Evolutionary conservation across 495 filamentous ascomycete species (phyloP).

Genomic region (Xylaria venustula): DNA sequence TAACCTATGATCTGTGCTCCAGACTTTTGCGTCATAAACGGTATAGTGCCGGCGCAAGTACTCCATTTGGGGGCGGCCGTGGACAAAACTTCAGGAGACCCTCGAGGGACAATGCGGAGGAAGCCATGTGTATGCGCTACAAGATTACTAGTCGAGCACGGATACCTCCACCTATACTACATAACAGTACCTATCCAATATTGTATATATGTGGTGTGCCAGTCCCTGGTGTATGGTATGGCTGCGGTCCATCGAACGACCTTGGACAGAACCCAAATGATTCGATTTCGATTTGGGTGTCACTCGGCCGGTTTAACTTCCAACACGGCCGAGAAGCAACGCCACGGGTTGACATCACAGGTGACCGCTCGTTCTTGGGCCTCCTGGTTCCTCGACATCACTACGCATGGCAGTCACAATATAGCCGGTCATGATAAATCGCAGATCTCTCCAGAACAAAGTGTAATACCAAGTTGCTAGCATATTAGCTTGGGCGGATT

Average conservation of each 20-base stretch:
- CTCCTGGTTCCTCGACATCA: not conserved
- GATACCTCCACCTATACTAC: not conserved
- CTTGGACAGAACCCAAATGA: not conserved
- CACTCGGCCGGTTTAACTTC: conserved; percentile 6
- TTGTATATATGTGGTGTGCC: not conserved
- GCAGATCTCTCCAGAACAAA: not conserved
- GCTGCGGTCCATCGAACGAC: conserved; percentile 1
- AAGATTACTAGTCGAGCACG: too few relatives aligned
- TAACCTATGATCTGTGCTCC: not conserved
- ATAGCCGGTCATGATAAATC: not conserved
- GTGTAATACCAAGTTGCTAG: too few relatives aligned
- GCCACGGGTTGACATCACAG: not conserved
- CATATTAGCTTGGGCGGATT: too few relatives aligned
- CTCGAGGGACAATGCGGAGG: conserved; percentile 13
- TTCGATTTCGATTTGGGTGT: not conserved
- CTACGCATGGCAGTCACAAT: not conserved
- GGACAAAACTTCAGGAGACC: not conserved
- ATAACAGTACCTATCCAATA: not conserved
- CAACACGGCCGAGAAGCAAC: not conserved
- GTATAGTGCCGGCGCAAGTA: conserved; percentile 3
- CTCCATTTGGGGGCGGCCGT: not conserved
- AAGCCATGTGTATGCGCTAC: not conserved
- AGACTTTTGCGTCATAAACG: conserved; percentile 1
- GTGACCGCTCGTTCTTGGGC: not conserved
- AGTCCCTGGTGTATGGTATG: not conserved